Evolutionary conservation across 1,139 yeast genomes (phyloP).

Genomic region (Saccharomyces hybrid): DNA sequence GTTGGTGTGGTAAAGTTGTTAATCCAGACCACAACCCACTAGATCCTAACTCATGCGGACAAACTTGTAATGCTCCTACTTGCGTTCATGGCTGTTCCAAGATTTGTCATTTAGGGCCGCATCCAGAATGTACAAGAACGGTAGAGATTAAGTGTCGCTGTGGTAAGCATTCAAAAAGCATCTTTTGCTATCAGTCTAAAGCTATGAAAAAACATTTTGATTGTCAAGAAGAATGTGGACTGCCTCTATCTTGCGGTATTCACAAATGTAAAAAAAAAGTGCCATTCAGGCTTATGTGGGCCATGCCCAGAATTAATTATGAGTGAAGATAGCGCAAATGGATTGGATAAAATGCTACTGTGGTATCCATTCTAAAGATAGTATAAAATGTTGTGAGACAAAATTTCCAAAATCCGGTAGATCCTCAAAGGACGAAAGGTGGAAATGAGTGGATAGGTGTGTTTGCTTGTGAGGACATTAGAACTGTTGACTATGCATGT

Average conservation of each 20-base stretch:
- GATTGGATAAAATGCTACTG: constrained; percentile 57
- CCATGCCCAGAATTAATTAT: constrained; percentile 43
- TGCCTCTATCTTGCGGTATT: constrained; percentile 58
- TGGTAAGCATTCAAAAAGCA: constrained; percentile 58
- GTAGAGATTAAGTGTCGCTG: constrained; percentile 69
- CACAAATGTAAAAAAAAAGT: constrained; percentile 51
- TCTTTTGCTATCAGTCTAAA: constrained; percentile 72
- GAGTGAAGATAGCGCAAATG: background rate
- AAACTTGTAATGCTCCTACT: constrained; percentile 48
- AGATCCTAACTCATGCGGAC: constrained; percentile 85
- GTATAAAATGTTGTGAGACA: constrained; percentile 45
- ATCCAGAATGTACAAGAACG: constrained; percentile 71
- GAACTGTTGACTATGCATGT: constrained; percentile 55
- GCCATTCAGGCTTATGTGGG: constrained; percentile 81
- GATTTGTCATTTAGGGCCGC: constrained; percentile 87
- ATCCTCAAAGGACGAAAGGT: constrained; percentile 17
- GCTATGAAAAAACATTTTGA: constrained; percentile 49
- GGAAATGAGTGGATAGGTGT: constrained; percentile 52
- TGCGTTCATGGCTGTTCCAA: constrained; percentile 74
- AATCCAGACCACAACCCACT: constrained; percentile 57
- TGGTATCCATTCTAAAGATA: constrained; percentile 43
- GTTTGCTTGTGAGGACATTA: constrained; percentile 47
- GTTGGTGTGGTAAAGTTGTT: constrained; percentile 83
- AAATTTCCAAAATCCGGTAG: constrained; percentile 23
- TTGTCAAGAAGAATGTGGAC: constrained; percentile 57